phyloP scores from a whole-genome alignment of 495 filamentous ascomycete species.

The Neurospora sp. region DNA sequence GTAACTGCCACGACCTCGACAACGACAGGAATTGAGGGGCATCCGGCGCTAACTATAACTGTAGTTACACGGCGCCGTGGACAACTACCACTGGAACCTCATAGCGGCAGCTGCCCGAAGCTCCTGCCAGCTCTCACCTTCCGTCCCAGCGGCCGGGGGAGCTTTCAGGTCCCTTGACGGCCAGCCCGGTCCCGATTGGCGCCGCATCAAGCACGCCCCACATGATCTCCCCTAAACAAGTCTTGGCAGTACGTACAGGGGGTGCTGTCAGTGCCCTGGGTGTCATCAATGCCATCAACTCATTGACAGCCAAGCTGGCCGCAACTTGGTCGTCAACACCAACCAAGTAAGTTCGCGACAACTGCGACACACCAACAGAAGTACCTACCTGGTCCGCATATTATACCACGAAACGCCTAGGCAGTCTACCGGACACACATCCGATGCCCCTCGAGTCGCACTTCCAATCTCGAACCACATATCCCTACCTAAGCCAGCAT shows the following conservation, averaged over 20 bases:
- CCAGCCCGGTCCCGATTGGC: background rate
- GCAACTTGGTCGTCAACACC: background rate
- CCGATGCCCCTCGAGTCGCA: background rate
- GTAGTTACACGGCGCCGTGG: background rate
- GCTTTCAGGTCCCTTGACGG: background rate
- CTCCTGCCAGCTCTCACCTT: background rate
- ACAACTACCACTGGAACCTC: background rate
- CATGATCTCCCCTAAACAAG: background rate
- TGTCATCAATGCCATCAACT: background rate
- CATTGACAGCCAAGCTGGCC: background rate
- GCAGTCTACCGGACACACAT: background rate
- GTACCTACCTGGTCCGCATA: background rate
- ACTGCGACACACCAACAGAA: background rate
- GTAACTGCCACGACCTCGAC: background rate
- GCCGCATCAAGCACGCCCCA: background rate
- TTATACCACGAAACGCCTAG: background rate
- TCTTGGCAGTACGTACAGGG: background rate
- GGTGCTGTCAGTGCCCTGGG: background rate
- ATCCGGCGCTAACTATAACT: background rate
- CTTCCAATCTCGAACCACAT: background rate
- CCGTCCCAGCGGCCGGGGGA: background rate
- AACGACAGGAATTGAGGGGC: background rate
- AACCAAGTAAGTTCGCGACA: background rate
- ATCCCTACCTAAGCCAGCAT: background rate
- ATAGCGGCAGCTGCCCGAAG: background rate